Evolutionary conservation across 441 rosid genomes (phyloP), one percentile per base, ranked within the genome.

Genomic region (Viola pubescens): DNA sequence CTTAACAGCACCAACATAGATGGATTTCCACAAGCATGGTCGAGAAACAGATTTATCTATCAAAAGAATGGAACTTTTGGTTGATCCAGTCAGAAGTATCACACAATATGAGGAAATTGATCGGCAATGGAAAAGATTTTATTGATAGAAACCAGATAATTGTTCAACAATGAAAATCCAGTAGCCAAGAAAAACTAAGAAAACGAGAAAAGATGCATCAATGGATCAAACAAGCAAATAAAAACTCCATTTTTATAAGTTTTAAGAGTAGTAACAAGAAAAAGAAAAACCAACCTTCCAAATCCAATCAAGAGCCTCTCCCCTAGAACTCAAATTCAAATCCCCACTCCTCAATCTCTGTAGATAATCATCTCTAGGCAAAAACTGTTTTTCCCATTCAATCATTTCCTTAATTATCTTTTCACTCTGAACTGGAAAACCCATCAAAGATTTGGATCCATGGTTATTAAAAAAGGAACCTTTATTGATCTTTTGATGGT

Each of bases 231-330:
- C 4, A 37, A 59, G 19, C 19, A 39, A 65, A 56, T 55, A 9
- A 45, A 39, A 14, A 46, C 48, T 19, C 64, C 75, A 55, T 8
- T 8, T 8, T 1, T 9, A 12, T 8, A 46, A 46, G 46, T 58
- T 53, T 71, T 61, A 58, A 70, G 50, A 58, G 54, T 59, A 52
- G 44, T 2, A 14, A 63, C 47, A 54, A 46, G 34, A 43, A 38
- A 49, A 37, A 42, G 48, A 57, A 56, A 13, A 46, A 54, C 69
- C 62, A 48, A 84, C 91, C 88, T 81, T 85, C 42, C 52, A 26
- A 70, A 85, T 85, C 84, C 84, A 82, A 70, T 81, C 83, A 51
- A 76, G 14, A 56, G 84, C 88, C 60, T 77, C 77, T 52, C 68
- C 70, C 54, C 91, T 79, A 65, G 69, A 61, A 37, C 40, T 65